Base-by-base conservation (phyloP, 2,329 filamentous ascomycete species). In the Alternaria atra region DNA sequence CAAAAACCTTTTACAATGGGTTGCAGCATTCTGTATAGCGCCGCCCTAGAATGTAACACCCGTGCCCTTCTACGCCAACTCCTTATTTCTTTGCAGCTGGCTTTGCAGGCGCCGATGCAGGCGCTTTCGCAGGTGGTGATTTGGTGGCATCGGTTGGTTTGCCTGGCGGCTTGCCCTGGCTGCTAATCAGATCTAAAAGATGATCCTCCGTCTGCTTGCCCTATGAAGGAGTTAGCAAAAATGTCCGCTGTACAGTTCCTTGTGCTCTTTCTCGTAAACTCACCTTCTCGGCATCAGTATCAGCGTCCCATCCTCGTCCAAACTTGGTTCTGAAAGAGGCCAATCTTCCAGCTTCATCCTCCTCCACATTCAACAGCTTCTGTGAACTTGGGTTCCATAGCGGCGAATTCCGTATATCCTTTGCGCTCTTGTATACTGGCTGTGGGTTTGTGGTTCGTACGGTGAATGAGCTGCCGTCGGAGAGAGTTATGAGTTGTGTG, bases 401-500 rank as follows among this genome's bases (percentile, higher is more conserved):
- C 2, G 92, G 84, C 73, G 92, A 90, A 84, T 98, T 99, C 72
- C 93, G 89, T 44, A 90, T 92, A 82, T 99, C 95, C 81, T 97
- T 96, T 62, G 85, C 86, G 53, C 82, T 84, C 67, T 84, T 83
- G 80, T 89, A 88, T 60, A 90, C 81, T 7, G 88, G 84, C 23
- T 81, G 72, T 0, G 92, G 92, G 10, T 88, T 92, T 10, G 91
- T 93, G 25, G 92, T 94, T 76, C 91, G 91, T 74, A 89, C 85
- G 50, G 90, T 89, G 81, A 88, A 98, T 61, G 94, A 91, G 73
- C 88, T 91, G 71, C 95, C 95, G 83, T 99, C 95, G 40, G 91
- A 92, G 66, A 98, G 90, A 55, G 93, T 94, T 69, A 99, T 85
- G 62, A 99, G 87, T 82, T 99, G 95, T n/a, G 94, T 97, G 85